phyloP scores from a whole-genome alignment of 164 flowering plant genomes.

The Stephania cephalantha region DNA sequence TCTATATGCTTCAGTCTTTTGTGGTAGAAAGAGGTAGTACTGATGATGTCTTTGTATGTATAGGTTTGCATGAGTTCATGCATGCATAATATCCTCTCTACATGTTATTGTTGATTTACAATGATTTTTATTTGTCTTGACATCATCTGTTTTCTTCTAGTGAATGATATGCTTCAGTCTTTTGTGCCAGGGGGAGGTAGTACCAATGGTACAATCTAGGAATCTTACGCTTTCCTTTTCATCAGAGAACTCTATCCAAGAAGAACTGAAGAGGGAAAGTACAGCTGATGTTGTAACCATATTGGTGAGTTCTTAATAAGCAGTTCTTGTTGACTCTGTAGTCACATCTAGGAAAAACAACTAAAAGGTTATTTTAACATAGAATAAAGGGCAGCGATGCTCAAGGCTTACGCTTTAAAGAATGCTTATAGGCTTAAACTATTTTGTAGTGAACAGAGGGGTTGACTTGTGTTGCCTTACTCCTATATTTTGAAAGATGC shows the following conservation, averaged over 20 bases:
- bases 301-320: conserved; percentile 36
- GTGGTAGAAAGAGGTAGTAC: too few species aligned
- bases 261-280: conserved; percentile 95
- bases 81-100: too few species aligned
- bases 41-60: too few species aligned
- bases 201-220: conserved; percentile 63
- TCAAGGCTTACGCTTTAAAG: background rate
- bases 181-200: conserved; percentile 66
- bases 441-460: background rate
- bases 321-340: background rate
- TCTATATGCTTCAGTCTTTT: too few species aligned
- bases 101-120: too few species aligned
- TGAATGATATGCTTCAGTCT: conserved; percentile 1
- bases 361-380: background rate
- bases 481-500: background rate
- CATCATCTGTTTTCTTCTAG: background rate
- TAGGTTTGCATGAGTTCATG: too few species aligned
- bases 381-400: background rate
- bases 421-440: too few species aligned
- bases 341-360: background rate
- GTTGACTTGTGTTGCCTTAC: background rate
- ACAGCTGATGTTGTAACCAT: conserved; percentile 95
- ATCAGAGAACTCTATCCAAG: conserved; percentile 94
- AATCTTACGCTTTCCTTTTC: conserved; percentile 91
- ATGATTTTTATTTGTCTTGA: background rate